These are phyloP conservation scores for Acer saccharum DNA, from an alignment of 345 rosid genomes.

Conservation along the genomic window DNA sequence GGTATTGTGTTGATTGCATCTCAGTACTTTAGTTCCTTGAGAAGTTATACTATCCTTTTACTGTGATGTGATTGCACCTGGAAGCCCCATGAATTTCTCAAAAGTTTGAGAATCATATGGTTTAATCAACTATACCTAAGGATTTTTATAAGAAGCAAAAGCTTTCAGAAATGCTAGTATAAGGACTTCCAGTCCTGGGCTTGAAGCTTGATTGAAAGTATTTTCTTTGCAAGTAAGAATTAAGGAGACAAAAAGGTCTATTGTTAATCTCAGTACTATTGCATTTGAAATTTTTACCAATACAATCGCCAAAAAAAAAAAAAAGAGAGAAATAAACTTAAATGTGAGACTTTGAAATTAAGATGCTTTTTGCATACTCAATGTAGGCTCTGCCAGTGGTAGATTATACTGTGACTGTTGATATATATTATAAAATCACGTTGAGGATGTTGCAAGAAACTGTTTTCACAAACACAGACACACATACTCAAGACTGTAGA, in stretches of 20 bases:
- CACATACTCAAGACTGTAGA: neutral
- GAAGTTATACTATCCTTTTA: conserved; percentile 2
- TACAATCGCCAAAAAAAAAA: neutral
- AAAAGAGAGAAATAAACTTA: neutral
- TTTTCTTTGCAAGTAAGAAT: neutral
- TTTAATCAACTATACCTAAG: neutral
- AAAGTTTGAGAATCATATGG: conserved; percentile 4
- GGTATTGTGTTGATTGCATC: conserved; percentile 45
- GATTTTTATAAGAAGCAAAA: neutral
- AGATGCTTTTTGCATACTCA: neutral
- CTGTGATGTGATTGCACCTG: neutral
- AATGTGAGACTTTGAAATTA: neutral
- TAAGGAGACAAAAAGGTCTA: neutral
- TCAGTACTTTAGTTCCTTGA: neutral
- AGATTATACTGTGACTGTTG: no score
- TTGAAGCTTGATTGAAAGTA: neutral
- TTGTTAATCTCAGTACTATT: neutral
- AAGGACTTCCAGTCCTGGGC: neutral
- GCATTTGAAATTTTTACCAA: neutral
- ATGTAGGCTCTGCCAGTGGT: neutral
- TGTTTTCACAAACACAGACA: neutral
- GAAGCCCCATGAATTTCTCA: neutral
- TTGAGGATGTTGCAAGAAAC: neutral
- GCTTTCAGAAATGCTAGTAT: neutral
- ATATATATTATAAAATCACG: neutral